Evolutionary conservation across 768 basidiomycete genomes (phyloP).

Genomic region (Rhizopogon roseolus): DNA sequence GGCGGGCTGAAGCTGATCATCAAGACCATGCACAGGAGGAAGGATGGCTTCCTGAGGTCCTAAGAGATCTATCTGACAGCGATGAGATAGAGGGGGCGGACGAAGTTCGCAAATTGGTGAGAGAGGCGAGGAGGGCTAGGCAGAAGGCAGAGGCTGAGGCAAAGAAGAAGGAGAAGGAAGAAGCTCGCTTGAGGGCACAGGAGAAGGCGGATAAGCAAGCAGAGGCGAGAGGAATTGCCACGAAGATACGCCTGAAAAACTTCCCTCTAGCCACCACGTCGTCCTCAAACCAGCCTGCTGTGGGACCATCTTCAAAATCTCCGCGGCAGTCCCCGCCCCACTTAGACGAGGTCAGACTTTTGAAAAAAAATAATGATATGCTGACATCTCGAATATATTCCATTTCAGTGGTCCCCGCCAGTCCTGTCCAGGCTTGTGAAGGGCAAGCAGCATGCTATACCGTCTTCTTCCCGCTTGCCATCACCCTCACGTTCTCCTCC

Average conservation of each 20-base stretch:
- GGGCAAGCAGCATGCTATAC: background rate
- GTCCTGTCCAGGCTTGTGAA: background rate
- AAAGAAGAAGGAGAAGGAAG: constrained; percentile 9
- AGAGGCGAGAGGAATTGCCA: constrained; percentile 6
- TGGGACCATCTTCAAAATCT: background rate
- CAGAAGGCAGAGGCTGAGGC: constrained; percentile 19
- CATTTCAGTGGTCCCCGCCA: background rate
- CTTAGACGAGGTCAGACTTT: background rate
- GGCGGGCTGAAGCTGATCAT: constrained; percentile 1
- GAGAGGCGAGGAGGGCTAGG: constrained; percentile 27
- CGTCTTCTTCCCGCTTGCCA: constrained; percentile 2
- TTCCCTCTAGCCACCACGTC: constrained; percentile 16
- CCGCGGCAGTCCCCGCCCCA: background rate
- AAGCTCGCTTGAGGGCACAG: constrained; percentile 9
- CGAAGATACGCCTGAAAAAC: constrained; percentile 15
- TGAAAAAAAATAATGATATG: background rate
- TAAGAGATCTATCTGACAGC: constrained; percentile 34
- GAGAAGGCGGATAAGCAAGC: background rate
- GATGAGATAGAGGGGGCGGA: constrained; percentile 34
- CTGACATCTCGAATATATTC: background rate
- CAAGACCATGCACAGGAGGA: background rate
- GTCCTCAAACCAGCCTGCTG: background rate
- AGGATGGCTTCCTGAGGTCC: constrained; percentile 29
- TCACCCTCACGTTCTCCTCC: constrained; percentile 5
- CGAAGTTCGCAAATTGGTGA: constrained; percentile 26